A percentile compares a stretch with the other conserved stretches of the same genome.
Evolutionary conservation across 495 filamentous ascomycete species (phyloP).

Genomic region (Emericellopsis terricola): DNA sequence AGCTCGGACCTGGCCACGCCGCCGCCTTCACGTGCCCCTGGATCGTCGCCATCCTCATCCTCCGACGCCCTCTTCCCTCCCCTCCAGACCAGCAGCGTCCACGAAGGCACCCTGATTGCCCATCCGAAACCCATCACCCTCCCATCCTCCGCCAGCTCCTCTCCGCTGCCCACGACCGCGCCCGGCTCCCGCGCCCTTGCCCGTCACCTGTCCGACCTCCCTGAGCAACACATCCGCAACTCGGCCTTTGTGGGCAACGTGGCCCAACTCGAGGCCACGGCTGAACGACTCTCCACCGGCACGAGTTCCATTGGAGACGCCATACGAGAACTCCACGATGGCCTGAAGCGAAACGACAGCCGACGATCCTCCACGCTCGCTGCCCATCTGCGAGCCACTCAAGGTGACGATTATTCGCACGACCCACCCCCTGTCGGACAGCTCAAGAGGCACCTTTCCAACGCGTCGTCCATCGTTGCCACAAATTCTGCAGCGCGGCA

Average conservation of each 20-base stretch:
- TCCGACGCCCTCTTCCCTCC: conserved; percentile 8
- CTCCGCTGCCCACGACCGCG: neutral
- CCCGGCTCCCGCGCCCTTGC: conserved; percentile 35
- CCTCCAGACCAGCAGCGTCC: conserved; percentile 4
- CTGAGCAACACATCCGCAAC: conserved; percentile 55
- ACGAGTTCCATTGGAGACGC: conserved; percentile 67
- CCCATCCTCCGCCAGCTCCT: conserved; percentile 38
- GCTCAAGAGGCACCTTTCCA: conserved; percentile 29
- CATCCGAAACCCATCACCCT: conserved; percentile 30
- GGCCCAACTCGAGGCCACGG: conserved; percentile 63
- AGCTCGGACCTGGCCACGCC: no score
- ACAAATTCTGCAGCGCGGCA: conserved; percentile 45
- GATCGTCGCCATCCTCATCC: no score
- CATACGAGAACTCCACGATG: conserved; percentile 60
- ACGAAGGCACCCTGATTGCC: conserved; percentile 3
- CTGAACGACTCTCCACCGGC: conserved; percentile 55
- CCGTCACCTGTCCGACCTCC: conserved; percentile 70
- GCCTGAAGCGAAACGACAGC: conserved; percentile 53
- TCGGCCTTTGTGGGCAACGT: conserved; percentile 62
- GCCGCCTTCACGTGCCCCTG: neutral
- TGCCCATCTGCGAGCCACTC: conserved; percentile 14
- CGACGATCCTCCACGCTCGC: conserved; percentile 35
- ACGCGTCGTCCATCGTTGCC: conserved; percentile 47
- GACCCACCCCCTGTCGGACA: conserved; percentile 15
- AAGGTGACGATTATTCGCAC: conserved; percentile 9